phyloP scores from a whole-genome alignment of 176 grass and related monocot genomes.

The Alloteropsis semialata region DNA sequence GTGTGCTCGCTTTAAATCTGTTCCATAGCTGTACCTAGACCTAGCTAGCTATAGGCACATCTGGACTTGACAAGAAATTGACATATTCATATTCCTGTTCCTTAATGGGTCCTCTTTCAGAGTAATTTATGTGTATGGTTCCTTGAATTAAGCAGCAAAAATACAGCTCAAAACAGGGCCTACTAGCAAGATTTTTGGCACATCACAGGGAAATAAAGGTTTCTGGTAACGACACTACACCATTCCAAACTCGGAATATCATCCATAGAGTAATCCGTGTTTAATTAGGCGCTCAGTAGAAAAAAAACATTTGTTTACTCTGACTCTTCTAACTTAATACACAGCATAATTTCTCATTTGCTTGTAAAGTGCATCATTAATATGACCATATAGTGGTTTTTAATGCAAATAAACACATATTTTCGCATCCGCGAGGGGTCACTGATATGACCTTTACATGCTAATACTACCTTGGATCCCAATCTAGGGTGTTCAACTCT shows the following conservation, averaged over 20 bases:
- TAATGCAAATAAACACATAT: too few species aligned
- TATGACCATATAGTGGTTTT: background rate
- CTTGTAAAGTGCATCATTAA: background rate
- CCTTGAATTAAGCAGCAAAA: background rate
- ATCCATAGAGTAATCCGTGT: background rate
- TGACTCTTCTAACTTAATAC: background rate
- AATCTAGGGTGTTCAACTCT: background rate
- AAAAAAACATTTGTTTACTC: background rate
- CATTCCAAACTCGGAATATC: background rate
- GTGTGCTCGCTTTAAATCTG: slow-evolving; percentile 14
- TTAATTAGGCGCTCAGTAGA: background rate
- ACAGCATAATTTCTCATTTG: background rate
- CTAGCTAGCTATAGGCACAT: background rate
- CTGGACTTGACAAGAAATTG: background rate
- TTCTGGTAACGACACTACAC: background rate
- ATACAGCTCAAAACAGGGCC: background rate
- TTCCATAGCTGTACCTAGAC: background rate
- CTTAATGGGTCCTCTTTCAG: background rate
- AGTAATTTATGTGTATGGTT: background rate
- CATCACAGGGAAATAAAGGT: background rate
- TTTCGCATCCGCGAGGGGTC: background rate
- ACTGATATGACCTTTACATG: background rate
- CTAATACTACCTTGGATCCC: background rate
- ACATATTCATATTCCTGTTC: background rate
- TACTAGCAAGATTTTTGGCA: background rate